These are phyloP conservation scores for Wickerhamomyces tratensis DNA, from an alignment of 805 yeast genomes.

Conservation along the genomic window DNA sequence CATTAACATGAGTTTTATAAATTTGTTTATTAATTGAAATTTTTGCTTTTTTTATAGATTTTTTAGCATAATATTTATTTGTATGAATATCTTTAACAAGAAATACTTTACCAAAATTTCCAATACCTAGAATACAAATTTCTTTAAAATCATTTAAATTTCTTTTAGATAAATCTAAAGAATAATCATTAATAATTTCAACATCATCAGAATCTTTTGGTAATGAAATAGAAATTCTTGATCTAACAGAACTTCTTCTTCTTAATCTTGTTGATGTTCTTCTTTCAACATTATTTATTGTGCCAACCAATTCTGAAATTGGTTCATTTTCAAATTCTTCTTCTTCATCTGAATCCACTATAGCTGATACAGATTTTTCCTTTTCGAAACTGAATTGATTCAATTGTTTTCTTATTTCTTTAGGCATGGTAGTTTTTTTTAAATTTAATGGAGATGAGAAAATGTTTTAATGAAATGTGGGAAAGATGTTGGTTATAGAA, in stretches of 20 bases:
- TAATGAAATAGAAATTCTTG: constrained; percentile 10
- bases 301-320: no score
- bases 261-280: neutral
- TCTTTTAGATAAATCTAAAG: constrained; percentile 6
- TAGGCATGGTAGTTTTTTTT: neutral
- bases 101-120: constrained; percentile 84
- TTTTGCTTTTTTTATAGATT: constrained; percentile 74
- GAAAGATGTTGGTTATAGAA: no score
- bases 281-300: no score
- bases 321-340: no score
- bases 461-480: no score
- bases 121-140: constrained; percentile 67
- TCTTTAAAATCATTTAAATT: constrained; percentile 52
- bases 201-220: constrained; percentile 8
- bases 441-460: no score
- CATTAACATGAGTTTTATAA: constrained; percentile 69
- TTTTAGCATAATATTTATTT: constrained; percentile 70
- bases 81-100: constrained; percentile 57
- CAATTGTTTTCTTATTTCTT: neutral
- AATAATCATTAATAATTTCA: constrained; percentile 5
- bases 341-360: neutral
- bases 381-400: neutral
- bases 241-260: constrained; percentile 8
- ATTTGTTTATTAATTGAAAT: constrained; percentile 44
- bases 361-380: neutral